Evolutionary conservation across 202 grass and related monocot species (phyloP).

Genomic region (Setaria italica): DNA sequence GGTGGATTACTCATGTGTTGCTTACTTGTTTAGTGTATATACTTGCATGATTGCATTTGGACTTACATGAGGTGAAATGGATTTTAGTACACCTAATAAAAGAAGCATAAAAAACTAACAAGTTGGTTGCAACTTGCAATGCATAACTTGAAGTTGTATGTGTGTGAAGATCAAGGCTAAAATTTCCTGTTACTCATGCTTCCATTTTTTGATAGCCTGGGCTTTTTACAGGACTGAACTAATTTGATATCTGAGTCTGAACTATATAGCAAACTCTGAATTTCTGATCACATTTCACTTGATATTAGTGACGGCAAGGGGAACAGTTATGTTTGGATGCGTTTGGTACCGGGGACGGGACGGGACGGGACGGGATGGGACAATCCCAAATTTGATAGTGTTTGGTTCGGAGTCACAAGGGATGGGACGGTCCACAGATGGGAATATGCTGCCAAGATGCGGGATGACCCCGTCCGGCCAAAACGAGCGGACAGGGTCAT

Average conservation of each 20-base stretch:
- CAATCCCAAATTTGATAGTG: too few species aligned
- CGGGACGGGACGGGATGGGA: too few species aligned
- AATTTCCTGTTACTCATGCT: neutral
- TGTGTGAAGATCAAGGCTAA: neutral
- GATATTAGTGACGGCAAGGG: neutral
- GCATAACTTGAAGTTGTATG: neutral
- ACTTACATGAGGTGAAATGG: slow-evolving; percentile 18
- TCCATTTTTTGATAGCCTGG: neutral
- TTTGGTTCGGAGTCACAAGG: too few species aligned
- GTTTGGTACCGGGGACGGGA: too few species aligned
- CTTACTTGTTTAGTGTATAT: slow-evolving; percentile 27
- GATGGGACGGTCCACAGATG: too few species aligned
- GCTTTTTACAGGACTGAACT: neutral
- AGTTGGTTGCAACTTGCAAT: neutral
- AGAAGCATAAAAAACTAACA: neutral
- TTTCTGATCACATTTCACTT: neutral
- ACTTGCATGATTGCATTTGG: slow-evolving; percentile 38
- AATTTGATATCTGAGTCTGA: neutral
- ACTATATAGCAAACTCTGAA: neutral
- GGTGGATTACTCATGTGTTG: slow-evolving; percentile 27
- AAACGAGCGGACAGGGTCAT: too few species aligned
- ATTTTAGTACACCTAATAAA: slow-evolving; percentile 41
- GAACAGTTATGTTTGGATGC: neutral
- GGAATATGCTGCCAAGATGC: too few species aligned
- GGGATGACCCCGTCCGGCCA: too few species aligned